Base-by-base conservation (phyloP, 768 basidiomycete genomes). In the Xanthoconium purpureum region DNA sequence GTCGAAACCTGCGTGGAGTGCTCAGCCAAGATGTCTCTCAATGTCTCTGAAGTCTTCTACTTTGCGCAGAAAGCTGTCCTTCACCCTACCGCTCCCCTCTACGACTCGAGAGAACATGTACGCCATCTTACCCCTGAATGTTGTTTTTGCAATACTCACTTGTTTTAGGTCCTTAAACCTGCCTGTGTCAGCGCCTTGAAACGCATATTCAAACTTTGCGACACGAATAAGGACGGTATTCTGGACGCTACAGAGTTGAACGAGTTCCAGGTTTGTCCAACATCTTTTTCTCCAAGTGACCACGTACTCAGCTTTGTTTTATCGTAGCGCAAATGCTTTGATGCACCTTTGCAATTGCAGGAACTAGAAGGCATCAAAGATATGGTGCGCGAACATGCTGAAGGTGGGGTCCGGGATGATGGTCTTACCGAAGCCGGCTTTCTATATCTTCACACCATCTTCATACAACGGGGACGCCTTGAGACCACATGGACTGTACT, bases 401-500 rank as follows among this genome's bases (percentile, higher is more conserved):
- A 84, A 48, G 83, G 83, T 29, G 88, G 87, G 32, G 85, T 96
- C 43, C 84, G 81, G 36, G 84, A 84, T 54, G 84, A 79, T 56
- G 94, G 92, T 17, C 77, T 99, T 58, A 98, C 95, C 5, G 93
- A 97, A 74, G 83, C 84, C 7, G 96, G 96, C 0, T 98, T 98
- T 75, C 73, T 98, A 38, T 95, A 91, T 67, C 84, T 99, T 13
- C 94, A 98, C 71, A 98, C 96, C 4, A 91, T 86, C 62, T 99
- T 99, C 74, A 97, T 99, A 53, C 96, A 96, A 73, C 85, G 88
- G 40, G 96, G 96, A 20, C 82, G 96, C 47, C 79, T 96, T 59
- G 96, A 99, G 72, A 98, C 96, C 29, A 98, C 96, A 2, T 99
- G 96, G 96, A 95, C 93, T 9, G 94, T 96, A 7, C 79, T 99